Evolutionary conservation across 1,139 yeast species (phyloP).

Genomic region (Kluyveromyces sp.): DNA sequence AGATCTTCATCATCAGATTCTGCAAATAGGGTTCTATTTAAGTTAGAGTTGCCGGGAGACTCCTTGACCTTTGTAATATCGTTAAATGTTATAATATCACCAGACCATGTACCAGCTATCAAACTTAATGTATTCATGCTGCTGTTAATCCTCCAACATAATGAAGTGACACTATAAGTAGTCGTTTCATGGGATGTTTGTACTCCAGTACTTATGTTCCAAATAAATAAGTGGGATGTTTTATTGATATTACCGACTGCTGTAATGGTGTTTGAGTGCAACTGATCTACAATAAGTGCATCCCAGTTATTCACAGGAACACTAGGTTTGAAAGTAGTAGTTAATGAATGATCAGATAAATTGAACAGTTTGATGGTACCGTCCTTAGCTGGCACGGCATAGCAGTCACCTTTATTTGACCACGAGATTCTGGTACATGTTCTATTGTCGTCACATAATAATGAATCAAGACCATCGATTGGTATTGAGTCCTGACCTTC

Average conservation of each 20-base stretch:
- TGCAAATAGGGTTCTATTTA: slow-evolving; percentile 16
- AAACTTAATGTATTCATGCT: slow-evolving; percentile 24
- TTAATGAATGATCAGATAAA: slow-evolving; percentile 19
- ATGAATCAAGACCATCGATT: slow-evolving; percentile 18
- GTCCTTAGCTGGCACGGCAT: slow-evolving; percentile 50
- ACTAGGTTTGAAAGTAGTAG: slow-evolving; percentile 27
- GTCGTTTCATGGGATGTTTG: slow-evolving; percentile 24
- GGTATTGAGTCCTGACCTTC: slow-evolving; percentile 21
- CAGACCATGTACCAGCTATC: slow-evolving; percentile 46
- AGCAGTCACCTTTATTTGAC: slow-evolving; percentile 55
- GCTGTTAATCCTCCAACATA: slow-evolving; percentile 28
- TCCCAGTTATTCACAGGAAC: slow-evolving; percentile 33
- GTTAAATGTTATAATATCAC: slow-evolving; percentile 39
- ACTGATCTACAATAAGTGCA: slow-evolving; percentile 51
- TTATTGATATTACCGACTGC: slow-evolving; percentile 33
- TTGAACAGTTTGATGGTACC: slow-evolving; percentile 24
- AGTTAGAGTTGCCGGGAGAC: background rate
- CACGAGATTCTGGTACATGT: slow-evolving; percentile 42
- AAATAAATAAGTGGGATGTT: slow-evolving; percentile 45
- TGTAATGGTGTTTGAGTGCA: slow-evolving; percentile 49
- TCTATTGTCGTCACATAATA: slow-evolving; percentile 29
- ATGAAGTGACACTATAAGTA: slow-evolving; percentile 25
- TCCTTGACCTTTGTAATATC: slow-evolving; percentile 17
- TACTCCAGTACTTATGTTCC: slow-evolving; percentile 38
- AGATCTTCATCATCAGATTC: slow-evolving; percentile 23